phyloP scores from a whole-genome alignment of 2,329 filamentous ascomycete species.

The Myriangium duriaei region DNA sequence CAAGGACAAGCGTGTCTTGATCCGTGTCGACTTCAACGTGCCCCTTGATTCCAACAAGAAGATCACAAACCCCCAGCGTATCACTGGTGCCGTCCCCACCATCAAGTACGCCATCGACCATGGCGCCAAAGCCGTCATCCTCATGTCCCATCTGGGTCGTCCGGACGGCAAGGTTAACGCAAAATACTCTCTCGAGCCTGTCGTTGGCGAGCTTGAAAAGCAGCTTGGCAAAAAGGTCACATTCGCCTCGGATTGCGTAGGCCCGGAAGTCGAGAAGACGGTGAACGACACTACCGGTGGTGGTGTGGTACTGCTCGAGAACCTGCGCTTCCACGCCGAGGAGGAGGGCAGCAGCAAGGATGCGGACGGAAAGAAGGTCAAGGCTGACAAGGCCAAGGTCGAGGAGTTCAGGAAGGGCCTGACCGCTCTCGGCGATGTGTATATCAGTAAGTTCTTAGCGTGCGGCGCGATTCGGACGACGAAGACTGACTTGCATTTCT shows the following conservation, averaged over 20 bases:
- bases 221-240: conserved; percentile 64
- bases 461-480: neutral
- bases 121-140: conserved; percentile 55
- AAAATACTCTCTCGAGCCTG: conserved; percentile 91
- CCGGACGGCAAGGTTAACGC: conserved; percentile 79
- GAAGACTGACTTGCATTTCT: conserved; percentile 1
- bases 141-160: conserved; percentile 98
- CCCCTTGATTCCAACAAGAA: conserved; percentile 77
- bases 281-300: conserved; percentile 74
- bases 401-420: conserved; percentile 89
- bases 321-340: conserved; percentile 95
- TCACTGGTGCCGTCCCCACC: conserved; percentile 61
- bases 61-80: conserved; percentile 96
- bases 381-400: conserved; percentile 89
- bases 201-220: conserved; percentile 64
- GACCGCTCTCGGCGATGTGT: conserved; percentile 89
- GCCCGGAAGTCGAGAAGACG: conserved; percentile 75
- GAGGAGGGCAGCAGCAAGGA: conserved; percentile 96
- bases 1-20: conserved; percentile 96
- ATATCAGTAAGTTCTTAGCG: conserved; percentile 60
- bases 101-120: conserved; percentile 30
- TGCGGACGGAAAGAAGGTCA: conserved; percentile 88
- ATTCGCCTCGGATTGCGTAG: conserved; percentile 84
- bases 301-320: conserved; percentile 84
- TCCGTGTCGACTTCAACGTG: conserved; percentile 99